Evolutionary conservation across 257 asterid species (phyloP), one percentile per base, ranked within the genome.

Genomic region (Euphrasia confusa): DNA sequence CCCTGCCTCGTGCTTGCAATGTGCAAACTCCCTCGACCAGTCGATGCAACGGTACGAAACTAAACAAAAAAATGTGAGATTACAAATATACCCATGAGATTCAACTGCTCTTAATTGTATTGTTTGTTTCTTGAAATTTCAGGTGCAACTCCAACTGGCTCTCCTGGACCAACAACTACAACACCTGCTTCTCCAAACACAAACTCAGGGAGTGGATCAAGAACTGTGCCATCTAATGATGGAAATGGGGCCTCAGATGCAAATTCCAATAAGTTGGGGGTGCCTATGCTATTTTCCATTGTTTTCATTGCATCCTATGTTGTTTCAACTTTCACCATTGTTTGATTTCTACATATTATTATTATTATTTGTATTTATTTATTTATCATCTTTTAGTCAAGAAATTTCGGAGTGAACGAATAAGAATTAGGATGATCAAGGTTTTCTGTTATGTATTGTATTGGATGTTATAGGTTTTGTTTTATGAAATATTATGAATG

Each of bases 11-110:
- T 24, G 83, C 83, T 47, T 90, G 97, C 72, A 81, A 73, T 33
- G 83, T 87, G 57, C 83, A 85, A 58, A 85, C 96, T 54, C 96
- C 96, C 15, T 63, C 88, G 13, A 64, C 64, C 68, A 83, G 82
- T 79, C 61, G 58, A 54, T 90, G 97, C 85, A 71, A 65, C 11
- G 85, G 96, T 84, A 78, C 58, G 61, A n/a, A 3, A 52, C 54
- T 3, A 48, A 5, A 10, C 4, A 21, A 21, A 21, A 21, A 21
- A 21, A 21, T 21, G 24, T 21, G 54, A 48, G 13, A 2, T 48
- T 48, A 52, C 57, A 18, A 52, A 52, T 4, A 7, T 18, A 18
- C 26, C 26, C 54, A 5, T 48, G 54, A 48, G 54, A 53, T 53
- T 21, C 32, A 9, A 37, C 10, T 37, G 10, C 42, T 37, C 10